Evolutionary conservation across 305 asterid species (phyloP).

Genomic region (Fraxinus paxiana): DNA sequence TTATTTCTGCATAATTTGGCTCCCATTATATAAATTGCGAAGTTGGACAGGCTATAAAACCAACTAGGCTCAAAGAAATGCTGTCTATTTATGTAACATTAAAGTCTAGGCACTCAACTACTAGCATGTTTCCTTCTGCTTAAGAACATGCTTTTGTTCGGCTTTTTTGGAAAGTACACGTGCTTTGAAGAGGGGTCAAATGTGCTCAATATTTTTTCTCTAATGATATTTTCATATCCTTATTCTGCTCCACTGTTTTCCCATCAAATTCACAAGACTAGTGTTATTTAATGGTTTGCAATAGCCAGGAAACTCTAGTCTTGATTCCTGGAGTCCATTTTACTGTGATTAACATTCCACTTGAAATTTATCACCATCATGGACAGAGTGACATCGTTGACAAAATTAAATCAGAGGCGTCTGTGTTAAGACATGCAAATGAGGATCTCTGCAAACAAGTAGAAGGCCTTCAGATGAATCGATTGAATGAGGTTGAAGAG

Average conservation of each 20-base stretch:
- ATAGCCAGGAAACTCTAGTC: background rate
- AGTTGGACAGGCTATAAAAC: background rate
- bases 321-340: background rate
- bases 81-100: background rate
- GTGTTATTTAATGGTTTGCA: background rate
- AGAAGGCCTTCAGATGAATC: slow-evolving; percentile 81
- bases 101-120: background rate
- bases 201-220: background rate
- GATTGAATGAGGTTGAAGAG: slow-evolving; percentile 91
- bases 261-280: background rate
- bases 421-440: slow-evolving; percentile 61
- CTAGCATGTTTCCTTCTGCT: background rate
- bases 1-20: background rate
- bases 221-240: background rate
- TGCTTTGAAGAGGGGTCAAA: background rate
- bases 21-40: background rate
- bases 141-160: background rate
- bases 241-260: background rate
- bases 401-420: slow-evolving; percentile 73
- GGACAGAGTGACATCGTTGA: slow-evolving; percentile 54
- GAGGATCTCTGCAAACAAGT: slow-evolving; percentile 85
- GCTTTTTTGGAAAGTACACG: background rate
- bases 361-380: slow-evolving; percentile 15
- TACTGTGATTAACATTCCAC: slow-evolving; percentile 3
- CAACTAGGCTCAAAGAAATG: background rate